phyloP scores from a whole-genome alignment of 2,329 filamentous ascomycete genomes.

The Penicillium sp. region DNA sequence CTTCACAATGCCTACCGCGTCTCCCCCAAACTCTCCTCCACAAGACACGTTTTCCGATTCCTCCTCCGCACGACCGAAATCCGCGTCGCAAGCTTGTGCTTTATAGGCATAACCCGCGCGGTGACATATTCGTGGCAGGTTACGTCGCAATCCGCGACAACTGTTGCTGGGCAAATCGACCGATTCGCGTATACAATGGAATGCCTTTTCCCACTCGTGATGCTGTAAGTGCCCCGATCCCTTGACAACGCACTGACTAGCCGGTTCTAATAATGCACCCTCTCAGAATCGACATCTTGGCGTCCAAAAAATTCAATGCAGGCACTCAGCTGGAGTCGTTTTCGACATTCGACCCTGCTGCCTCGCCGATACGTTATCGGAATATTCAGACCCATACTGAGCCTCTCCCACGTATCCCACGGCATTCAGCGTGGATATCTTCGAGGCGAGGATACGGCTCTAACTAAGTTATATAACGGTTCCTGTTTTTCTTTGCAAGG shows the following conservation, averaged over 20 bases:
- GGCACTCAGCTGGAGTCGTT: constrained; percentile 7
- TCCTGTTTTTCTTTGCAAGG: background rate
- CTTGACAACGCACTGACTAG: background rate
- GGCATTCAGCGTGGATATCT: constrained; percentile 9
- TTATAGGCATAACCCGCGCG: constrained; percentile 20
- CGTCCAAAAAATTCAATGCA: constrained; percentile 11
- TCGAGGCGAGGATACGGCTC: background rate
- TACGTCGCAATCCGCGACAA: constrained; percentile 11
- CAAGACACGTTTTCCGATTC: constrained; percentile 6
- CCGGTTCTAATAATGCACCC: background rate
- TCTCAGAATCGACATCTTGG: constrained; percentile 10
- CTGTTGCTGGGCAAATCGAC: constrained; percentile 14
- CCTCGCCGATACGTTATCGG: background rate
- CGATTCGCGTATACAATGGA: constrained; percentile 19
- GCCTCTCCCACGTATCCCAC: constrained; percentile 7
- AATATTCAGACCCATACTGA: constrained; percentile 11
- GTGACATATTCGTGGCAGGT: constrained; percentile 16
- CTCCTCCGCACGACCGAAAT: constrained; percentile 16
- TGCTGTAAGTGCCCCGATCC: constrained; percentile 3
- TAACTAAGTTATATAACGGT: background rate
- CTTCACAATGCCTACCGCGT: constrained; percentile 9
- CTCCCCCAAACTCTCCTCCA: constrained; percentile 9
- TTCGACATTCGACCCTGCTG: constrained; percentile 3
- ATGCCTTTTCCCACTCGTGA: constrained; percentile 17
- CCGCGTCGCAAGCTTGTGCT: constrained; percentile 16